Evolutionary conservation across 768 basidiomycete genomes (phyloP), one percentile per base, ranked within the genome.

Genomic region (Nidularia pulvinata): DNA sequence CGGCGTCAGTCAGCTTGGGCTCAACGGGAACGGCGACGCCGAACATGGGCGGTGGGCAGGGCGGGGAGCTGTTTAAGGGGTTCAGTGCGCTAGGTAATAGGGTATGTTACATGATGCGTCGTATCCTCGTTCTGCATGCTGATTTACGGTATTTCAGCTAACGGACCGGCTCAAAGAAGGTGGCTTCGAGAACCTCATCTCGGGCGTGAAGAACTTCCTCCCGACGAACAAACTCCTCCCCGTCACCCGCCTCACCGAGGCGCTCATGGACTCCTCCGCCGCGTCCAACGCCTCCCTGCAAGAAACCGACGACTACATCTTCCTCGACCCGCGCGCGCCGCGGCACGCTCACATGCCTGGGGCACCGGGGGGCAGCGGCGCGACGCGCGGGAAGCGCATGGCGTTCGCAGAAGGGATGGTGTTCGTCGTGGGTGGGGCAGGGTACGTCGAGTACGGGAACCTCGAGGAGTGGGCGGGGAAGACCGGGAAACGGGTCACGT

Each of bases 401-500:
- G 86, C 89, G 13, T 98, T 95, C 67, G 73, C 79, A 3, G 96
- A 98, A 56, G 88, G 91, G 11, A 84, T 92, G 63, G 89, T 99
- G 3, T 99, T 99, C 60, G 76, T 98, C 33, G 95, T 99, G 2
- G 97, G 97, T 6, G 97, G 97, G 1, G 97, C 95, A 4, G 91
- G 95, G 13, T 96, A 98, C 63, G 94, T 98, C 49, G 97, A 99
- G 72, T 98, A 95, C 60, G 94, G 95, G 4, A 98, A 98, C 67
- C 70, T 99, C 55, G 86, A 90, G 68, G 96, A 98, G 69, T 97
- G 95, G 94, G 91, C 92, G 3, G 73, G 69, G 50, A 86, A 84
- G 71, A 84, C 85, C 5, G 92, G 91, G 11, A 93, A 93, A 70
- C 78, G 84, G 57, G 84, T 98, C 45, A 90, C 92, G 35, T 99